Percentiles rank a stretch among this genome's conserved stretches.
Conservation (phyloP, 768 basidiomycete genomes). For the Hericium alpestre region DNA sequence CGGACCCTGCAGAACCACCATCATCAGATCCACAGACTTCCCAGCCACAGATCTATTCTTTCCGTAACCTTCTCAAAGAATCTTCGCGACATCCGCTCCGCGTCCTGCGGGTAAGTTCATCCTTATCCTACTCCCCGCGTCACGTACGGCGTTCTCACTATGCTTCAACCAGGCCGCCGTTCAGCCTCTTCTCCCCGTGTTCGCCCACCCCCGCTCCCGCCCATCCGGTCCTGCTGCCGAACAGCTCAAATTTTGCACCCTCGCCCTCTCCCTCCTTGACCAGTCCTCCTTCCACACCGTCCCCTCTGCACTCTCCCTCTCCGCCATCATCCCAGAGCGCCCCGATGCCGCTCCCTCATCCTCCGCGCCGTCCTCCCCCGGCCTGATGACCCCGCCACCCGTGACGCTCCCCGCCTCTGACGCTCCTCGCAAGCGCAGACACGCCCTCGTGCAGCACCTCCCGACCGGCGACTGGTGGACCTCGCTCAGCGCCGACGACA, state of each 20-base stretch:
- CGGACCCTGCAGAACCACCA: slow-evolving; percentile 30
- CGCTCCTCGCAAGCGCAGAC: slow-evolving; percentile 32
- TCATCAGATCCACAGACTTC: slow-evolving; percentile 19
- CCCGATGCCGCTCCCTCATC: slow-evolving; percentile 10
- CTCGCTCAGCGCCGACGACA: slow-evolving; percentile 44
- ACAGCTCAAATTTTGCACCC: slow-evolving; percentile 64
- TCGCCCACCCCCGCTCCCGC: slow-evolving; percentile 53
- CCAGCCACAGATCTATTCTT: slow-evolving; percentile 28
- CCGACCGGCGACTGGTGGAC: slow-evolving; percentile 75
- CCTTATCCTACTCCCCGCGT: not conserved
- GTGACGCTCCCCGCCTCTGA: slow-evolving; percentile 19
- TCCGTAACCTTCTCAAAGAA: slow-evolving; percentile 48
- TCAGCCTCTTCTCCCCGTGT: slow-evolving; percentile 55
- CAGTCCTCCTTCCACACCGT: slow-evolving; percentile 47
- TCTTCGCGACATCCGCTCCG: slow-evolving; percentile 42
- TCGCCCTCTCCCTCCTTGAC: slow-evolving; percentile 62
- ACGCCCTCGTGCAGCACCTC: slow-evolving; percentile 71
- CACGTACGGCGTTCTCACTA: not conserved
- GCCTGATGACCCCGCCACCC: slow-evolving; percentile 15
- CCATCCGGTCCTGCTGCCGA: slow-evolving; percentile 54
- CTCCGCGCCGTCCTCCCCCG: slow-evolving; percentile 15
- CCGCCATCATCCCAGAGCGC: slow-evolving; percentile 29
- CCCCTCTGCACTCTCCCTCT: slow-evolving; percentile 35
- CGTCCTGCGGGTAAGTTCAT: slow-evolving; percentile 43
- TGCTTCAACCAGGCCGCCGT: slow-evolving; percentile 42